A percentile compares a stretch with the other conserved stretches of the same genome.
These are phyloP conservation scores for Fusarium floridanum DNA, from an alignment of 2,329 filamentous ascomycete genomes.

Conservation along the genomic window DNA sequence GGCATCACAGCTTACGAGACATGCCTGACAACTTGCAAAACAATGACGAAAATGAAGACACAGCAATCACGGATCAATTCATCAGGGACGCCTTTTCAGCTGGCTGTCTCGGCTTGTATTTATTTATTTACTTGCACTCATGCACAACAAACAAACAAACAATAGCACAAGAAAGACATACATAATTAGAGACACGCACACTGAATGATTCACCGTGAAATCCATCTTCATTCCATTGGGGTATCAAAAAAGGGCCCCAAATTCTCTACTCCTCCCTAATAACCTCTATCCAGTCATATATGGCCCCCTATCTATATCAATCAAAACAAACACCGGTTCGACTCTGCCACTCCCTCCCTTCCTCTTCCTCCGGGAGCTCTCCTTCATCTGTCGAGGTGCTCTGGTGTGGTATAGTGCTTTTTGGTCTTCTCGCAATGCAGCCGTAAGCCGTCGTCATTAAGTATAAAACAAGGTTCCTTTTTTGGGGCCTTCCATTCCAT, in stretches of 20 bases:
- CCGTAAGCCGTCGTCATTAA: constrained; percentile 49
- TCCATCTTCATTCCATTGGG: constrained; percentile 44
- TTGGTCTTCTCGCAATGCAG: constrained; percentile 46
- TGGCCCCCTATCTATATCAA: constrained; percentile 39
- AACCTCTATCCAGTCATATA: constrained; percentile 45
- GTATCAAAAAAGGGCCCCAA: constrained; percentile 41
- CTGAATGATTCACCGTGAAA: constrained; percentile 17
- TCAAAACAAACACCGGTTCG: constrained; percentile 36
- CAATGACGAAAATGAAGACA: background rate
- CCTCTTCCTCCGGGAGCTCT: constrained; percentile 12
- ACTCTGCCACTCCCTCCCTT: constrained; percentile 26
- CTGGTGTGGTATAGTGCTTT: constrained; percentile 36
- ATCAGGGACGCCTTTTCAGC: background rate
- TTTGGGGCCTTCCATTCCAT: constrained; percentile 40
- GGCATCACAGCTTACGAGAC: background rate
- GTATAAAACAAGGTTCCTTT: constrained; percentile 45
- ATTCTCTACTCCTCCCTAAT: constrained; percentile 39
- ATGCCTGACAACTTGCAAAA: background rate
- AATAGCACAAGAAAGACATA: background rate
- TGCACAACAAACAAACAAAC: background rate
- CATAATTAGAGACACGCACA: constrained; percentile 4
- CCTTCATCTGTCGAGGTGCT: constrained; percentile 18
- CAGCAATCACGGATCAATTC: background rate
- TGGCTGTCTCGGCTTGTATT: constrained; percentile 18
- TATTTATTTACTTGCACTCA: background rate